Percentiles rank a stretch among this genome's conserved stretches.
phyloP scores from a whole-genome alignment of 108 stramenopile genomes.

The Asterionellopsis glacialis region DNA sequence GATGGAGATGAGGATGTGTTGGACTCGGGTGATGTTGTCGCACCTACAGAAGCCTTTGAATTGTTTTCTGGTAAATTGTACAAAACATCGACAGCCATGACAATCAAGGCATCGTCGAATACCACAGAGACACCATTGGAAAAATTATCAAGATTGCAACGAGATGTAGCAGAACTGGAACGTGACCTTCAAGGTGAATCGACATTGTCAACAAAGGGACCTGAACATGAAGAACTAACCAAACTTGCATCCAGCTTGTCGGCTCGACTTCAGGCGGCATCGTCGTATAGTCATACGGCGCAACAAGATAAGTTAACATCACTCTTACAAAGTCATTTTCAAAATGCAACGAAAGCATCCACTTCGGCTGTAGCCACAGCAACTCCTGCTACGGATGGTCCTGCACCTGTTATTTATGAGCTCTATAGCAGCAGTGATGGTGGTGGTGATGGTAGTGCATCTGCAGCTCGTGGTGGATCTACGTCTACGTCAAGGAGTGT shows the following conservation, averaged over 20 bases:
- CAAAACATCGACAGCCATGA: background rate
- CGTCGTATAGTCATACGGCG: background rate
- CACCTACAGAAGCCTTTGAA: background rate
- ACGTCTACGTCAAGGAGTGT: no score
- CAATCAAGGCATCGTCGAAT: background rate
- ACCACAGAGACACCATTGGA: slow-evolving; percentile 30
- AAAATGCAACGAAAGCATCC: background rate
- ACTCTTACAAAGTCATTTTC: background rate
- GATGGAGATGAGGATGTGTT: slow-evolving; percentile 16
- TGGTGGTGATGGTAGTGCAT: background rate
- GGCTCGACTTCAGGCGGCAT: background rate
- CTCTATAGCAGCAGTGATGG: slow-evolving; percentile 26
- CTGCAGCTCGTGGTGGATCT: no score
- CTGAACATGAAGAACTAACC: slow-evolving; percentile 15
- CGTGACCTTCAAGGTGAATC: background rate
- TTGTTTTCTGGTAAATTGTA: background rate
- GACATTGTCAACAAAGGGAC: background rate
- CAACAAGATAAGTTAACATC: background rate
- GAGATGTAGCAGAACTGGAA: slow-evolving; percentile 34
- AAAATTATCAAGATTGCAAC: slow-evolving; percentile 35
- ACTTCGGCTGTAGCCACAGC: background rate
- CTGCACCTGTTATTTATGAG: slow-evolving; percentile 29
- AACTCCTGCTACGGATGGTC: background rate
- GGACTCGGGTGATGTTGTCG: slow-evolving; percentile 17
- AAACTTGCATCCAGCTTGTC: background rate